Evolutionary conservation across 441 rosid genomes (phyloP).

Genomic region (Dalechampia spathulata): DNA sequence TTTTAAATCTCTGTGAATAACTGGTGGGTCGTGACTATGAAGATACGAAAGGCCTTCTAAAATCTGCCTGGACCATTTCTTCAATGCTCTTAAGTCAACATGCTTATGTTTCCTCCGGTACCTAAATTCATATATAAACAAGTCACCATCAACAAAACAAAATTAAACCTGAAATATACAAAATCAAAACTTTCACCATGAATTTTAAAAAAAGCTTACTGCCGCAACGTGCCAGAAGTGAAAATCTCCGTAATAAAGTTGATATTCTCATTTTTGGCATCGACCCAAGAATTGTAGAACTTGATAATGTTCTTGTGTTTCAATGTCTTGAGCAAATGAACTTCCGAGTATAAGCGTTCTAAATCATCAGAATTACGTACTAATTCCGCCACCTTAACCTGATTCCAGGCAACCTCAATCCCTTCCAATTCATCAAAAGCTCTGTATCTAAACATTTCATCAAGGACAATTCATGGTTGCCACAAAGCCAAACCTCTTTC

Average conservation of each 20-base stretch:
- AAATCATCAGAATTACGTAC: constrained; percentile 52
- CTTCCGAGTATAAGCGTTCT: constrained; percentile 64
- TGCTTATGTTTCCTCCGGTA: constrained; percentile 68
- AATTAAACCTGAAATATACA: no score
- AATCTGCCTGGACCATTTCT: constrained; percentile 78
- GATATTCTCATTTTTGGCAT: constrained; percentile 46
- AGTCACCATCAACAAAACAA: no score
- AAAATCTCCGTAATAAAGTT: constrained; percentile 81
- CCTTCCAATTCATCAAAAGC: constrained; percentile 80
- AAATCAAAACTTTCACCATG: no score
- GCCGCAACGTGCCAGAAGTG: constrained; percentile 70
- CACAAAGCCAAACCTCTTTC: not conserved
- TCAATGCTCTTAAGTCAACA: constrained; percentile 69
- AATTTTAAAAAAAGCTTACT: no score
- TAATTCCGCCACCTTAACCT: constrained; percentile 52
- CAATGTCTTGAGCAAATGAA: constrained; percentile 60
- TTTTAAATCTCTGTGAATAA: constrained; percentile 72
- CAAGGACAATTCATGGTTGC: constrained; percentile 45
- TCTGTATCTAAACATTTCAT: constrained; percentile 45
- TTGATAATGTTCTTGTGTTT: constrained; percentile 65
- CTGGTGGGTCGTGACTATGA: constrained; percentile 61
- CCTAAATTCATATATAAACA: constrained; percentile 18
- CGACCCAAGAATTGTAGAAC: constrained; percentile 68
- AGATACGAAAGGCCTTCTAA: constrained; percentile 58
- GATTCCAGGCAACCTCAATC: constrained; percentile 85